These are phyloP conservation scores for Bipolaris zeicola DNA, from an alignment of 2,329 filamentous ascomycete species.

Conservation along the genomic window DNA sequence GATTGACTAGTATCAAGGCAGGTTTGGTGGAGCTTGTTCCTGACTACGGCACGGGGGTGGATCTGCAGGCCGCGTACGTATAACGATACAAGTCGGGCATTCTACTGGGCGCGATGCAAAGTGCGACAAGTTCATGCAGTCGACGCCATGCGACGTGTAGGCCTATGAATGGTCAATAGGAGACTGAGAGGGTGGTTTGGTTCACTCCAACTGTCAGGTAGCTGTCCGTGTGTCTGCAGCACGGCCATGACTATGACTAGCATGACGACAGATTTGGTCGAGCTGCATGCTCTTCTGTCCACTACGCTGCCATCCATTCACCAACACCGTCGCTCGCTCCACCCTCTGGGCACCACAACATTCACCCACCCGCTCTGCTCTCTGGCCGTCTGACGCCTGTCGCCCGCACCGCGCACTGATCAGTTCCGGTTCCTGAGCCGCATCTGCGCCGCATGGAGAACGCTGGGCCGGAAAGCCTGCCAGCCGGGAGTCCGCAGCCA, in stretches of 20 bases:
- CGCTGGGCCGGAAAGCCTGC: constrained; percentile 11
- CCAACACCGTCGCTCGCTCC: not conserved
- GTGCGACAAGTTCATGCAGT: too few relatives aligned
- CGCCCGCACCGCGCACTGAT: constrained; percentile 2
- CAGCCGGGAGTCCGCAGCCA: constrained; percentile 15
- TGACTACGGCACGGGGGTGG: too few relatives aligned
- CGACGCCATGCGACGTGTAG: too few relatives aligned
- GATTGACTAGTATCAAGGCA: too few relatives aligned
- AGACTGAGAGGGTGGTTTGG: too few relatives aligned
- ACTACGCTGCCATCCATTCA: not conserved
- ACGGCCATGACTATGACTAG: not conserved
- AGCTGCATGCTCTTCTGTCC: not conserved
- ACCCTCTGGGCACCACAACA: not conserved
- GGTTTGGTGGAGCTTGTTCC: too few relatives aligned
- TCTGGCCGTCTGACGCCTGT: not conserved
- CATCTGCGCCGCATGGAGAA: constrained; percentile 11
- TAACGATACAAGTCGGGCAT: too few relatives aligned
- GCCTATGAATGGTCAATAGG: too few relatives aligned
- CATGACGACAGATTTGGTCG: not conserved
- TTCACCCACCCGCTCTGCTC: not conserved
- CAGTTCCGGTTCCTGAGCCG: constrained; percentile 8
- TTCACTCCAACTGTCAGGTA: too few relatives aligned
- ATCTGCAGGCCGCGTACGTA: too few relatives aligned
- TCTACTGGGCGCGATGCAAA: too few relatives aligned
- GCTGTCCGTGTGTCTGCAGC: not conserved